These are phyloP conservation scores for Zygosaccharomyces gambellarensis DNA, from an alignment of 805 yeast species.

Conservation along the genomic window DNA sequence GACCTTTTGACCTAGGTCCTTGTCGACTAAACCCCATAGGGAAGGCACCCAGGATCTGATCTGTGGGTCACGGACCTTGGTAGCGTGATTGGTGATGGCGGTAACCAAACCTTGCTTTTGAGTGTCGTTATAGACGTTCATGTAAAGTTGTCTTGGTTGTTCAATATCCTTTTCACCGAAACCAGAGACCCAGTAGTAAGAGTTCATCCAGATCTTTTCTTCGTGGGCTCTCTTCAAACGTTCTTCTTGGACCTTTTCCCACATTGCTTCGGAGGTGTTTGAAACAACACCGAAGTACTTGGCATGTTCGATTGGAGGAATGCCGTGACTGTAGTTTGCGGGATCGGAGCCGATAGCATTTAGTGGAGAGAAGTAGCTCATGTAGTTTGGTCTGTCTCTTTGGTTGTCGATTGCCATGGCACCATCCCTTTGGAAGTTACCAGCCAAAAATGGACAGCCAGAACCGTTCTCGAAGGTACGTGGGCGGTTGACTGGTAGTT, in stretches of 20 bases:
- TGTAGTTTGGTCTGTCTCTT: slow-evolving; percentile 49
- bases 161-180: slow-evolving; percentile 42
- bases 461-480: slow-evolving; percentile 45
- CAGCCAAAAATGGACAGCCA: slow-evolving; percentile 36
- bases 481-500: slow-evolving; percentile 58
- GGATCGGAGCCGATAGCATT: slow-evolving; percentile 5
- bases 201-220: slow-evolving; percentile 15
- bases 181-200: slow-evolving; percentile 26
- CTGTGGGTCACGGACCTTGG: slow-evolving; percentile 28
- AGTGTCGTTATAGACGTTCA: slow-evolving; percentile 36
- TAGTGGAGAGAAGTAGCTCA: slow-evolving; percentile 29
- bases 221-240: slow-evolving; percentile 35
- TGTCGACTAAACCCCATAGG: slow-evolving; percentile 41
- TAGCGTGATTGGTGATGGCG: slow-evolving; percentile 40
- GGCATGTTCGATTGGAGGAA: slow-evolving; percentile 11
- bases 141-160: slow-evolving; percentile 43
- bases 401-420: slow-evolving; percentile 45
- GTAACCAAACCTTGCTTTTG: slow-evolving; percentile 36
- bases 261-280: slow-evolving; percentile 28
- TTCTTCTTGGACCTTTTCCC: slow-evolving; percentile 38
- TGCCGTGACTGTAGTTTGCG: slow-evolving; percentile 24
- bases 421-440: slow-evolving; percentile 58
- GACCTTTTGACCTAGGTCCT: slow-evolving; percentile 38
- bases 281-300: slow-evolving; percentile 4
- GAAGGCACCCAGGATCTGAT: slow-evolving; percentile 39